These are phyloP conservation scores for Pulveroboletus frians DNA, from an alignment of 768 basidiomycete species.

Conservation along the genomic window DNA sequence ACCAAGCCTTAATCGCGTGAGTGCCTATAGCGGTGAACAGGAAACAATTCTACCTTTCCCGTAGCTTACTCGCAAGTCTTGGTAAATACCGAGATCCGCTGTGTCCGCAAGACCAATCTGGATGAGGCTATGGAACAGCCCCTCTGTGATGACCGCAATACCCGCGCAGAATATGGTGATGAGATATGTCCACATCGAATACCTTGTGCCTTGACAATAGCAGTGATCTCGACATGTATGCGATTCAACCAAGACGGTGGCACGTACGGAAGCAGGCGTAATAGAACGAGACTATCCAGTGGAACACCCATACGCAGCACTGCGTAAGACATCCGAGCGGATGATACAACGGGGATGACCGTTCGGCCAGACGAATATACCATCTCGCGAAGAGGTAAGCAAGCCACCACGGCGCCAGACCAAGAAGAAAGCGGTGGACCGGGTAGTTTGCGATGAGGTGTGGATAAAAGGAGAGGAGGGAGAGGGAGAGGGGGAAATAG, in stretches of 20 bases:
- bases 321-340: constrained; percentile 22
- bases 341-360: constrained; percentile 21
- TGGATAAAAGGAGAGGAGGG: constrained; percentile 11
- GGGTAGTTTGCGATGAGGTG: constrained; percentile 10
- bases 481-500: constrained; percentile 14
- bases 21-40: not conserved
- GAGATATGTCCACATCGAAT: constrained; percentile 13
- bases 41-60: constrained; percentile 9
- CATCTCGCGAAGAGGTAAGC: constrained; percentile 16
- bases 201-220: constrained; percentile 10
- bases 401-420: constrained; percentile 19
- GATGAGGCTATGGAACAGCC: constrained; percentile 20
- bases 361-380: constrained; percentile 20
- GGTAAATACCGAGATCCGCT: constrained; percentile 17
- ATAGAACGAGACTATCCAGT: constrained; percentile 18
- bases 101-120: constrained; percentile 2
- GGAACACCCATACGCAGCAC: constrained; percentile 23
- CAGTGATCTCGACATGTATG: not conserved
- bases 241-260: not conserved
- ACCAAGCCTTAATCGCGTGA: constrained; percentile 11
- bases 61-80: constrained; percentile 7
- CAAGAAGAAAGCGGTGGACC: constrained; percentile 15
- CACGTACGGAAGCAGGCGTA: constrained; percentile 19
- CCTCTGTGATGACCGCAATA: constrained; percentile 12
- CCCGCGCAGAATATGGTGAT: constrained; percentile 18